These are phyloP conservation scores for Neoboletus magnificus DNA, from an alignment of 768 basidiomycete species.

Conservation along the genomic window DNA sequence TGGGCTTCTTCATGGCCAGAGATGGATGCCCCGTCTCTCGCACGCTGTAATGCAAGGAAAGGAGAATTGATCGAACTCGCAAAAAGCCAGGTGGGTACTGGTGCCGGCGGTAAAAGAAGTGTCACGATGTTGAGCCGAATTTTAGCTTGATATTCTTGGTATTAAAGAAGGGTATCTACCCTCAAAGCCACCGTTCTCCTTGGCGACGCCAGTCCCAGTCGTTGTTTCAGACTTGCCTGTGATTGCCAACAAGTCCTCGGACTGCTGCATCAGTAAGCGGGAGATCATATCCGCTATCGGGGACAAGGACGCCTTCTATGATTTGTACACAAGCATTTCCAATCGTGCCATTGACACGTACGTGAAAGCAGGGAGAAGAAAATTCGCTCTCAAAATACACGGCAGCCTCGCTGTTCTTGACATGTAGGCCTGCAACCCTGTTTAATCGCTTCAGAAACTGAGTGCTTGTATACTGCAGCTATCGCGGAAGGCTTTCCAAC, in stretches of 20 bases:
- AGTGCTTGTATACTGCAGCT: slow-evolving; percentile 40
- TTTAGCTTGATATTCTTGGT: slow-evolving; percentile 83
- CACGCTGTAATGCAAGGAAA: slow-evolving; percentile 67
- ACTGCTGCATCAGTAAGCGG: slow-evolving; percentile 48
- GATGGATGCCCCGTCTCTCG: slow-evolving; percentile 45
- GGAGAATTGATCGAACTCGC: slow-evolving; percentile 92
- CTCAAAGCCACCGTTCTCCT: slow-evolving; percentile 65
- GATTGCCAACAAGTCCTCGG: slow-evolving; percentile 23
- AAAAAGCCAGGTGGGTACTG: slow-evolving; percentile 66
- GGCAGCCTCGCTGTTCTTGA: slow-evolving; percentile 87
- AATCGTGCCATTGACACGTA: slow-evolving; percentile 85
- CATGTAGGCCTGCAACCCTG: slow-evolving; percentile 52
- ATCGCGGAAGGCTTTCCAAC: slow-evolving; percentile 57
- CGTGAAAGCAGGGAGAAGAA: slow-evolving; percentile 74
- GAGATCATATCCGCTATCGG: slow-evolving; percentile 59
- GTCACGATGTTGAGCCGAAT: slow-evolving; percentile 2
- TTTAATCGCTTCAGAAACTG: slow-evolving; percentile 2
- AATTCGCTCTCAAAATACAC: slow-evolving; percentile 83
- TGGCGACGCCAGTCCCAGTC: slow-evolving; percentile 32
- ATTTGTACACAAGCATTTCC: slow-evolving; percentile 68
- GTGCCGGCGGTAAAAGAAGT: neutral
- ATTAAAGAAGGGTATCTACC: slow-evolving; percentile 73
- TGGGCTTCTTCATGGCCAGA: slow-evolving; percentile 54
- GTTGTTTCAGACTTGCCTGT: slow-evolving; percentile 12
- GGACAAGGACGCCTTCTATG: slow-evolving; percentile 64